Evolutionary conservation across 495 filamentous ascomycete species (phyloP), one percentile per base, ranked within the genome.

Genomic region (Echria macrotheca): DNA sequence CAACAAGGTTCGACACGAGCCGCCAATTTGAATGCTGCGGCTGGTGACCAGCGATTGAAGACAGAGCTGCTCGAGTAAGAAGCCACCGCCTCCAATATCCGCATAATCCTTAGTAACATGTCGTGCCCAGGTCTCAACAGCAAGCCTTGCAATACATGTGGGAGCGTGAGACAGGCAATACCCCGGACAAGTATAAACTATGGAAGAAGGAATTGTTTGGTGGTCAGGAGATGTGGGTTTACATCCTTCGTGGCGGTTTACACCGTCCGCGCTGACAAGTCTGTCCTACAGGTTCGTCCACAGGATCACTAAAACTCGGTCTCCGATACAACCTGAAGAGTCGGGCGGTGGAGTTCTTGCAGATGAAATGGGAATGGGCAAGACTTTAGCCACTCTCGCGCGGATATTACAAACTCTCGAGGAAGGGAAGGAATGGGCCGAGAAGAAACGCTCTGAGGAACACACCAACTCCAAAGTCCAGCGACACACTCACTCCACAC

Each of bases 291-390:
- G 64, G 32, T 69, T 55, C 46, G 38, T 53, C 12, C 63, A 69
- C 37, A 48, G 46, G 31, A 65, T 64, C 18, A 66, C 64, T 17
- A 55, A 49, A 26, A 61, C 44, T 9, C 52, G 38, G 36, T 56
- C 29, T 25, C 40, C 22, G 2, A 33, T 35, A 12, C 49, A 23
- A 6, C 62, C 58, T 1, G 48, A 54, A 9, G 57, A 64, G 23
- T 51, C 37, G 36, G 57, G 60, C 14, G 70, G 69, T 4, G 69
- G 70, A 3, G 56, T 72, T 4, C 50, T 73, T 7, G 69, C 70
- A 0, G 72, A 76, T 44, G 66, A 70, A 14, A 74, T 75, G 70
- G 72, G 72, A 0, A 63, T 75, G 46, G 73, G 73, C 4, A 76
- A 76, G 56, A 65, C 72, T 0, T 49, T 76, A 6, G 63, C 65